Conservation (phyloP, 139 green algal species). For the Chlorella sp. region DNA sequence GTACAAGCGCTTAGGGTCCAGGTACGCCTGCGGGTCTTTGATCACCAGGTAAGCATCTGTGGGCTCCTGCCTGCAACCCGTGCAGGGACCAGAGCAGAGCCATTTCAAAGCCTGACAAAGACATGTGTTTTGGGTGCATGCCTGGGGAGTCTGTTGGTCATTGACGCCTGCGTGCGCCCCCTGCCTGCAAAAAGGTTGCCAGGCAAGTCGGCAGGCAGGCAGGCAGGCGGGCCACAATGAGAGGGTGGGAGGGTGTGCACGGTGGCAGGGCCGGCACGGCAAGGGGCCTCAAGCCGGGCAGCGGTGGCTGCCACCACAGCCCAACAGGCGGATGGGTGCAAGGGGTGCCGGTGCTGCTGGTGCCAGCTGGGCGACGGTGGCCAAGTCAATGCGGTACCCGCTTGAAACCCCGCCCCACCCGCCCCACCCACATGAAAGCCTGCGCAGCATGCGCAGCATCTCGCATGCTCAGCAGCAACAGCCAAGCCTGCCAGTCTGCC, state of each 20-base stretch:
- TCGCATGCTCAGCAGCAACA: background rate
- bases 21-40: constrained; percentile 49
- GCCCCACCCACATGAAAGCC: background rate
- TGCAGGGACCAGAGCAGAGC: background rate
- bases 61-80: constrained; percentile 44
- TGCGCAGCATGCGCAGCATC: background rate
- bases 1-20: constrained; percentile 41
- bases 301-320: no score
- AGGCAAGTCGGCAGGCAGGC: background rate
- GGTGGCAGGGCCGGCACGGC: no score
- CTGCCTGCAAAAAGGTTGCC: background rate
- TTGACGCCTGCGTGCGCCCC: background rate
- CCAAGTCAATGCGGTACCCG: no score
- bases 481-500: background rate
- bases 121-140: background rate
- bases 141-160: no score
- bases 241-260: background rate
- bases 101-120: background rate
- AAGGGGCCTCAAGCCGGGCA: no score
- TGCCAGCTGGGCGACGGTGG: no score
- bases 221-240: background rate
- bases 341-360: no score
- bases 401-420: no score
- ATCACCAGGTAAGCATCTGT: constrained; percentile 45
- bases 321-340: no score